Evolutionary conservation across 192 early-diverging fungal species (phyloP).

Genomic region (Coemansia sp.): DNA sequence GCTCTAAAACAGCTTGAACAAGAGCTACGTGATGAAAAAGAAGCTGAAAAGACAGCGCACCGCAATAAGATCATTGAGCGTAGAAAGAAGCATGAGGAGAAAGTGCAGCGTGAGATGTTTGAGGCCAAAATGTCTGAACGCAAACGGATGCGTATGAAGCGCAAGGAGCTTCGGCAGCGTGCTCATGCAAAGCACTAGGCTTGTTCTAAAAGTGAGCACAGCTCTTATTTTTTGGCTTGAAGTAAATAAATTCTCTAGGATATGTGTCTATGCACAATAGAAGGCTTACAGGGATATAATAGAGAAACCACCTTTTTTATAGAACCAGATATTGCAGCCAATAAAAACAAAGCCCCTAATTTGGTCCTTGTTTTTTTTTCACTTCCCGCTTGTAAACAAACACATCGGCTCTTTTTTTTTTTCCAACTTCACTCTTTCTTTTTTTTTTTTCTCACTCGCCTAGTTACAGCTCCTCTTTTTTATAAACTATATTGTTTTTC

Average conservation of each 20-base stretch:
- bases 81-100: constrained; percentile 42
- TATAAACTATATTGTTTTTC: constrained; percentile 1
- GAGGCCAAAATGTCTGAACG: constrained; percentile 45
- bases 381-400: constrained; percentile 1
- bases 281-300: no score
- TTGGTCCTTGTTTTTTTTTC: constrained; percentile 7
- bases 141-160: constrained; percentile 52
- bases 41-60: constrained; percentile 27
- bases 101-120: constrained; percentile 30
- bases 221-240: background rate
- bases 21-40: constrained; percentile 42
- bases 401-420: background rate
- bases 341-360: background rate
- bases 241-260: no score
- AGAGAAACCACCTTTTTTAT: background rate
- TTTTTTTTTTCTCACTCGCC: constrained; percentile 1
- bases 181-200: constrained; percentile 52
- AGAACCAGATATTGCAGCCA: background rate
- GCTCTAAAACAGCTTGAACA: constrained; percentile 28
- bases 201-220: background rate
- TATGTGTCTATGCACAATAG: background rate
- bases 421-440: background rate
- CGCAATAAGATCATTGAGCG: constrained; percentile 40
- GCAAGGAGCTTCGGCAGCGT: constrained; percentile 51
- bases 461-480: background rate